Conservation (phyloP, 345 rosid species). For the Populus pruinosa region DNA sequence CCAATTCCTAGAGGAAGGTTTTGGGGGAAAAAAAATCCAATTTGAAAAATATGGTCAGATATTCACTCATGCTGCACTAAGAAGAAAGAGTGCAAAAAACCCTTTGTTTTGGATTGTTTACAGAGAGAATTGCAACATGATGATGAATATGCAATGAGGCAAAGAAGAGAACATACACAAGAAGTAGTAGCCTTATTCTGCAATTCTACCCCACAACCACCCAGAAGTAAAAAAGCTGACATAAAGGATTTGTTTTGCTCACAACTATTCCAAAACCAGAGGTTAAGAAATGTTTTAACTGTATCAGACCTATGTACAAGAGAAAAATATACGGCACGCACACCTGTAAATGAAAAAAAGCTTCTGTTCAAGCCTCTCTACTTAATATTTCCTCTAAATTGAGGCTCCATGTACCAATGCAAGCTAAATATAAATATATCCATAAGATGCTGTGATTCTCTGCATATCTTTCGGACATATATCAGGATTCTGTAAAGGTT, state of each 20-base stretch:
- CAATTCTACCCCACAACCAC: conserved; percentile 38
- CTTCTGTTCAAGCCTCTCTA: conserved; percentile 8
- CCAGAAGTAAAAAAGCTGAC: conserved; percentile 10
- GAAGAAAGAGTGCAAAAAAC: neutral
- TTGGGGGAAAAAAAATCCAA: neutral
- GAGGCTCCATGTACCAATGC: neutral
- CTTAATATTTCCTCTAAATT: neutral
- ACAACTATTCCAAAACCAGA: conserved; percentile 24
- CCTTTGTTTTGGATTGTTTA: conserved; percentile 19
- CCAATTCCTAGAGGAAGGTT: neutral
- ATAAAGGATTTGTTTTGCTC: conserved; percentile 10
- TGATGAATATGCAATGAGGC: conserved; percentile 31
- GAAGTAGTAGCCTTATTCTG: conserved; percentile 33
- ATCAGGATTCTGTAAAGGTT: conserved; percentile 30
- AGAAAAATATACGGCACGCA: conserved; percentile 22
- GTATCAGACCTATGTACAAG: conserved; percentile 39
- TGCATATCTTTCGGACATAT: conserved; percentile 34
- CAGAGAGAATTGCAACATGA: conserved; percentile 28
- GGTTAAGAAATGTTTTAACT: conserved; percentile 17
- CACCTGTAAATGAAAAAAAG: conserved; percentile 26
- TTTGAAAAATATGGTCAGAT: neutral
- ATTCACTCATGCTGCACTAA: neutral
- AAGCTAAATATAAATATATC: conserved; percentile 34
- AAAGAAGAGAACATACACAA: conserved; percentile 17
- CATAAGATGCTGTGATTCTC: conserved; percentile 38